Evolutionary conservation across 2,329 filamentous ascomycete genomes (phyloP).

Genomic region (Apiospora pterosperma): DNA sequence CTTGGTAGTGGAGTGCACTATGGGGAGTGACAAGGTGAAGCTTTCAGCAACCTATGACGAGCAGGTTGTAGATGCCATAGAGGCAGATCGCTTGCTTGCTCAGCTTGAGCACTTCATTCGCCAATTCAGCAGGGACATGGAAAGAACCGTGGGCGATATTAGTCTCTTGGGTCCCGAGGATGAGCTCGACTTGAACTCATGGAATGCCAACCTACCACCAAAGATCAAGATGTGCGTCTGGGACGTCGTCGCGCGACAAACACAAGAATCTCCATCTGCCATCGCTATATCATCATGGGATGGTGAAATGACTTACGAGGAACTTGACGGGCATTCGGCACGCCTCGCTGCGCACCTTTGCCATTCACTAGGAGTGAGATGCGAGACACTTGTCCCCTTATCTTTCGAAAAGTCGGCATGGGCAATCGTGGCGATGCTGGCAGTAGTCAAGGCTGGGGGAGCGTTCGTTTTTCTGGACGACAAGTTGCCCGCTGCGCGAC

Average conservation of each 20-base stretch:
- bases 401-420: slow-evolving; percentile 32
- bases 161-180: slow-evolving; percentile 2
- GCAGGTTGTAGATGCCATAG: background rate
- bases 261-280: background rate
- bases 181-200: background rate
- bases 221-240: background rate
- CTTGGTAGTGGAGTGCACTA: slow-evolving; percentile 7
- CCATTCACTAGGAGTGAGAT: slow-evolving; percentile 17
- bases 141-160: background rate
- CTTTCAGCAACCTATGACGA: slow-evolving; percentile 6
- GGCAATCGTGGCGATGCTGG: slow-evolving; percentile 29
- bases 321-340: slow-evolving; percentile 20
- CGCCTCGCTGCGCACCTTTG: slow-evolving; percentile 19
- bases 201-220: slow-evolving; percentile 5
- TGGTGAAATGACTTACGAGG: slow-evolving; percentile 24
- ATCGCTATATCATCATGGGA: slow-evolving; percentile 19
- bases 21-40: slow-evolving; percentile 3
- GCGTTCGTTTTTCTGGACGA: slow-evolving; percentile 20
- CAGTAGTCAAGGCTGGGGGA: slow-evolving; percentile 30
- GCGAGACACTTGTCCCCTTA: slow-evolving; percentile 28
- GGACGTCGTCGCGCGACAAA: background rate
- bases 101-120: slow-evolving; percentile 9
- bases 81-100: slow-evolving; percentile 7
- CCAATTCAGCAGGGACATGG: background rate
- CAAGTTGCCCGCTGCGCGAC: background rate